A percentile compares a stretch with the other conserved stretches of the same genome.
Evolutionary conservation across 495 filamentous ascomycete species (phyloP).

Genomic region (Penicillium manginii): DNA sequence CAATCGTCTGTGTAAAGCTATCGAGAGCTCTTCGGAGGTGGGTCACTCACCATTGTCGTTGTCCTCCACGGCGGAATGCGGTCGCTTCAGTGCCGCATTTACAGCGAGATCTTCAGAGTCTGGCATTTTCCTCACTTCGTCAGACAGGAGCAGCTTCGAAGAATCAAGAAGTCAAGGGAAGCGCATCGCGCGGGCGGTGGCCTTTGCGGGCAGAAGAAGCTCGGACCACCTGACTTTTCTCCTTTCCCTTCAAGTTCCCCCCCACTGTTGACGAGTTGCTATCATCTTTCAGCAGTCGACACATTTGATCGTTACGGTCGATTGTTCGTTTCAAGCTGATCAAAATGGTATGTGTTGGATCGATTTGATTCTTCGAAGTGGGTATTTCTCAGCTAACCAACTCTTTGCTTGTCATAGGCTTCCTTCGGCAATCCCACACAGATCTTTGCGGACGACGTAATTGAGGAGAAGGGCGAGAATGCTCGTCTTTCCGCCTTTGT

Average conservation of each 20-base stretch:
- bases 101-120: slow-evolving; percentile 27
- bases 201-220: slow-evolving; percentile 31
- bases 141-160: neutral
- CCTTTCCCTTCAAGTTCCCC: slow-evolving; percentile 30
- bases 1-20: slow-evolving; percentile 18
- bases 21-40: slow-evolving; percentile 6
- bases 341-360: slow-evolving; percentile 38
- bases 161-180: slow-evolving; percentile 11
- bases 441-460: slow-evolving; percentile 97
- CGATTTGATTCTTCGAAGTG: neutral
- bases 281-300: slow-evolving; percentile 26
- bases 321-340: slow-evolving; percentile 30
- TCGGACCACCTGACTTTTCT: slow-evolving; percentile 51
- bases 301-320: slow-evolving; percentile 28
- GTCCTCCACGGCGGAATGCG: slow-evolving; percentile 43
- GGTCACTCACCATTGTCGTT: slow-evolving; percentile 38
- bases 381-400: slow-evolving; percentile 7
- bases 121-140: slow-evolving; percentile 31
- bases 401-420: slow-evolving; percentile 29
- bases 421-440: slow-evolving; percentile 85
- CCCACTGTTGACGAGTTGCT: slow-evolving; percentile 35
- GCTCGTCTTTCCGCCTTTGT: slow-evolving; percentile 96
- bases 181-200: slow-evolving; percentile 38
- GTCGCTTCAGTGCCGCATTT: slow-evolving; percentile 34
- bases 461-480: slow-evolving; percentile 99